Evolutionary conservation across 2,329 filamentous ascomycete genomes (phyloP), one percentile per base, ranked within the genome.

Genomic region (Pseudogymnoascus sp.): DNA sequence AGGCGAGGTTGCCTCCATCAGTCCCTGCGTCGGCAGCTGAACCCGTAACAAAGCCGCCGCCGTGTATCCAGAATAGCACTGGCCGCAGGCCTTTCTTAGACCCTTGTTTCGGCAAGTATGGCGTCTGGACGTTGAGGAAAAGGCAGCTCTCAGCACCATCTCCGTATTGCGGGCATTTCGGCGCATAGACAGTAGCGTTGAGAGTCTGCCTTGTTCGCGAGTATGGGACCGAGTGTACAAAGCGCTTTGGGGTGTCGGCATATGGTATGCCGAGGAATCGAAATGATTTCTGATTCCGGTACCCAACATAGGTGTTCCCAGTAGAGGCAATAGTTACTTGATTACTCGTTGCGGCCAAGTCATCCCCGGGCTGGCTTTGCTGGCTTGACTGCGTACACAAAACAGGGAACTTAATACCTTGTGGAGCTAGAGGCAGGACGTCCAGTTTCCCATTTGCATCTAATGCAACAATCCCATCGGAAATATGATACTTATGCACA

Each of bases 221-320:
- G 63, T 79, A 80, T 2, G 75, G 60, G 0, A 71, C 69, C 1
- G 78, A 77, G 69, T 82, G 67, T 1, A 60, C 59, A 26, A 66
- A 68, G 60, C 67, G 48, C 38, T 64, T 23, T 2, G 66, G 64
- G 12, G 60, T 23, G 35, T 68, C 39, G 2, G 67, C 67, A 59
- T 68, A 69, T 4, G 65, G 66, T 15, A 69, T 69, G 0, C 67
- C 67, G 3, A 66, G 62, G 41, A 68, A 69, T 13, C 75, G 74
- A 63, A 79, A 79, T 5, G 70, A 80, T 65, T 80, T 79, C 63
- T 79, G 74, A 65, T 82, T 80, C 6, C 79, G 74, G 64, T 76
- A 80, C 0, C 80, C 79, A 15, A 76, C 65, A 58, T 74, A 80
- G 0, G 66, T 76, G 60, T 79, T 79, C 3, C 73, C 72, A n/a